These are phyloP conservation scores for Agastache rugosa DNA, from an alignment of 257 asterid genomes.

Conservation along the genomic window DNA sequence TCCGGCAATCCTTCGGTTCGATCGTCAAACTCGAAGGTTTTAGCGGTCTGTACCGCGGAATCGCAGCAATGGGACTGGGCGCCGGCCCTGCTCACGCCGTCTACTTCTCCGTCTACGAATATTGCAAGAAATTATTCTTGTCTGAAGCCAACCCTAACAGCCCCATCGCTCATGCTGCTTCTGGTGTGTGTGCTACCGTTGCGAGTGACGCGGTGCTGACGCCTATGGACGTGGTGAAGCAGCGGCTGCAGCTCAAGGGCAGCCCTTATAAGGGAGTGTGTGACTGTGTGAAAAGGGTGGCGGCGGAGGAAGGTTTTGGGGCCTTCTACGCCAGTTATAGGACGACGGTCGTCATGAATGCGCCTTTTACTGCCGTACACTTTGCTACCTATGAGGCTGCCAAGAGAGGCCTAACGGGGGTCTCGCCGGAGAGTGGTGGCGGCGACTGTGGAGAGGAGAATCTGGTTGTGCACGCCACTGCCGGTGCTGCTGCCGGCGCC, in stretches of 20 bases:
- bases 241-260: conserved; percentile 61
- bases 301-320: conserved; percentile 59
- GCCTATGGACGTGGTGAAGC: conserved; percentile 80
- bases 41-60: conserved; percentile 56
- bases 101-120: conserved; percentile 66
- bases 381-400: conserved; percentile 71
- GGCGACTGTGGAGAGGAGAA: conserved; percentile 44
- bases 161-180: conserved; percentile 54
- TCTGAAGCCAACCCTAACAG: conserved; percentile 46
- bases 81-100: conserved; percentile 80
- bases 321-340: conserved; percentile 65
- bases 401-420: conserved; percentile 49
- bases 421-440: conserved; percentile 30
- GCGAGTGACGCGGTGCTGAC: conserved; percentile 68
- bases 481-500: conserved; percentile 72
- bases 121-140: conserved; percentile 42
- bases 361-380: conserved; percentile 69
- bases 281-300: conserved; percentile 60
- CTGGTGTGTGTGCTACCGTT: conserved; percentile 57
- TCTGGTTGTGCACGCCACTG: conserved; percentile 65
- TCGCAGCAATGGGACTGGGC: conserved; percentile 66
- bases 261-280: conserved; percentile 69
- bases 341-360: conserved; percentile 73
- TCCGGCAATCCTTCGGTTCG: conserved; percentile 53
- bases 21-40: conserved; percentile 54